Evolutionary conservation across 306 rosid genomes (phyloP).

Genomic region (Vigna mungo): DNA sequence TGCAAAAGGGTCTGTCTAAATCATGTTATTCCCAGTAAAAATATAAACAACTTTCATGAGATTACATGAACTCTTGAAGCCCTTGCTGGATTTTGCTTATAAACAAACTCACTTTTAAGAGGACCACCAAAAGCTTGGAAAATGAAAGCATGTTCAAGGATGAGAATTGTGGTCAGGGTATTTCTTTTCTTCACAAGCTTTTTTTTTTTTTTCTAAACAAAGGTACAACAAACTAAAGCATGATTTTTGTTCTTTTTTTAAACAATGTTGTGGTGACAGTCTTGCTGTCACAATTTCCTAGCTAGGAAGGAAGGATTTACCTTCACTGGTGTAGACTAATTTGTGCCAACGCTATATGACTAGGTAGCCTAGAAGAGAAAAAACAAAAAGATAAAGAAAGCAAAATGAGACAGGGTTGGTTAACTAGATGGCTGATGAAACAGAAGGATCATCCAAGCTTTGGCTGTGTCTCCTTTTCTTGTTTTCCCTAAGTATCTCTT

Average conservation of each 20-base stretch:
- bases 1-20: background rate
- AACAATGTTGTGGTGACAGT: conserved; percentile 20
- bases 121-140: conserved; percentile 8
- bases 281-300: conserved; percentile 29
- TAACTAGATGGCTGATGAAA: conserved; percentile 43
- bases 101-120: background rate
- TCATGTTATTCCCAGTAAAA: background rate
- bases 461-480: conserved; percentile 38
- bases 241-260: background rate
- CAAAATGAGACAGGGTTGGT: conserved; percentile 20
- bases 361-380: conserved; percentile 20
- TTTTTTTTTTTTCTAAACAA: conserved; percentile 32
- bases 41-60: background rate
- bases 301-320: conserved; percentile 5
- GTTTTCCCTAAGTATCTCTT: conserved; percentile 61
- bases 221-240: conserved; percentile 17
- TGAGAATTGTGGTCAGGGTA: background rate
- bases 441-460: conserved; percentile 36
- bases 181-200: background rate
- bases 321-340: background rate
- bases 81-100: background rate
- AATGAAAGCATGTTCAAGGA: background rate
- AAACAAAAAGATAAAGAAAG: conserved; percentile 28
- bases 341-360: conserved; percentile 31
- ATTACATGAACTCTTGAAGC: background rate